These are phyloP conservation scores for Naganishia randhawae DNA, from an alignment of 768 basidiomycete genomes.

Conservation along the genomic window DNA sequence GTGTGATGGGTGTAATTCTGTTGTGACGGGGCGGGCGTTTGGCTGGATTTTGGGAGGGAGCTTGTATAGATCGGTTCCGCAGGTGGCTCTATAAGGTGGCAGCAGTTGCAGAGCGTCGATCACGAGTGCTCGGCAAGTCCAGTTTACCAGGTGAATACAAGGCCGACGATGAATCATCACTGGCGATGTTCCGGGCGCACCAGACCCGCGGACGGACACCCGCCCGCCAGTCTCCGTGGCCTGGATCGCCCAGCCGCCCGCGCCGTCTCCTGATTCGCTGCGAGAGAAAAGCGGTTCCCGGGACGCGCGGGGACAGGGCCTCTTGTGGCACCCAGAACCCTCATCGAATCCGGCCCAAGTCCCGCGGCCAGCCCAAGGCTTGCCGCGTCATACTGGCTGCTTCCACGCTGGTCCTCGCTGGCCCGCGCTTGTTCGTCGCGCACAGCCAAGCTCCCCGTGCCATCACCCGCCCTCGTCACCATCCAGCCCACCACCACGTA, in stretches of 20 bases:
- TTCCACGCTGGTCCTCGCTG: not conserved
- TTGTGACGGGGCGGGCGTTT: not conserved
- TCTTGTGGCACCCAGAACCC: too few species aligned
- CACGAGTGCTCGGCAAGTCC: not conserved
- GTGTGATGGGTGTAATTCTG: not conserved
- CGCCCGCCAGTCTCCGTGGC: not conserved
- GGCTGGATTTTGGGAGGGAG: not conserved
- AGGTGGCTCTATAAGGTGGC: not conserved
- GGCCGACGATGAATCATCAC: conserved; percentile 15
- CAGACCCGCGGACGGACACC: not conserved
- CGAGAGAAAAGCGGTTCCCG: too few species aligned
- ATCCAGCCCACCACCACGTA: not conserved
- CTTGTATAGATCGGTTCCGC: too few species aligned
- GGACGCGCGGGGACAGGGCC: too few species aligned
- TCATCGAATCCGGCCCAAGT: too few species aligned
- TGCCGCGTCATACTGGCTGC: not conserved
- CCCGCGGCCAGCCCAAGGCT: not conserved
- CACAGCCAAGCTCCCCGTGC: conserved; percentile 1
- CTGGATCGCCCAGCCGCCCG: too few species aligned
- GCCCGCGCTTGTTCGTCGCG: conserved; percentile 21
- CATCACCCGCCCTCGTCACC: conserved; percentile 3
- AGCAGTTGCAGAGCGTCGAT: not conserved
- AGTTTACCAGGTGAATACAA: too few species aligned
- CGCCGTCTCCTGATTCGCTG: conserved; percentile 12
- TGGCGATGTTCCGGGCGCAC: not conserved